Evolutionary conservation across 139 green algal species (phyloP).

Genomic region (Eudorina sp.): DNA sequence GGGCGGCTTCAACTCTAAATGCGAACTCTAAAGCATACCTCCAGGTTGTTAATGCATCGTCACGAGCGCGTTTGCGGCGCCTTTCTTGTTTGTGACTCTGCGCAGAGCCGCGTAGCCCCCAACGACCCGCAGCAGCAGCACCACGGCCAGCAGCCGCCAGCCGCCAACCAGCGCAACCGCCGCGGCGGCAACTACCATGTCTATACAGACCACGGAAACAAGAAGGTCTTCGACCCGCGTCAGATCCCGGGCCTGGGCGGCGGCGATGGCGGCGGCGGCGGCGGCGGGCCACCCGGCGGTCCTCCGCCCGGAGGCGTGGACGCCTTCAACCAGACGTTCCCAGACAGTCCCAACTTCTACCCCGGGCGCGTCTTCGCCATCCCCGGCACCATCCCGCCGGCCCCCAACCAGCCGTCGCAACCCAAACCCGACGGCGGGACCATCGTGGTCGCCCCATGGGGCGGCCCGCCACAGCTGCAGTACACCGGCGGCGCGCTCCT

Average conservation of each 20-base stretch:
- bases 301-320: neutral
- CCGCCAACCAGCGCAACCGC: neutral
- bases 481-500: neutral
- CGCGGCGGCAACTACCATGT: constrained; percentile 19
- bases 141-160: neutral
- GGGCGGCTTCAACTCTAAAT: too few species aligned
- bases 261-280: neutral
- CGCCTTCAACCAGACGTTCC: constrained; percentile 54
- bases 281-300: neutral
- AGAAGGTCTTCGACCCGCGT: constrained; percentile 49
- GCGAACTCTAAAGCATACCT: too few species aligned
- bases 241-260: constrained; percentile 45
- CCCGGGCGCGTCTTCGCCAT: constrained; percentile 56
- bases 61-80: too few species aligned
- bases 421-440: neutral
- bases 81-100: too few species aligned
- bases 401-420: neutral
- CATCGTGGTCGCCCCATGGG: neutral
- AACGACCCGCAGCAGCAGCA: neutral
- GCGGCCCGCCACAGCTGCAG: neutral
- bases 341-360: constrained; percentile 58
- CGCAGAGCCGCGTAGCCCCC: neutral
- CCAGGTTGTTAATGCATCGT: too few species aligned
- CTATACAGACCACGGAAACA: constrained; percentile 24
- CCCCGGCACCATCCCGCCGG: constrained; percentile 29